phyloP scores from a whole-genome alignment of 116 monocot genomes.

The Dioscorea cayenensis region DNA sequence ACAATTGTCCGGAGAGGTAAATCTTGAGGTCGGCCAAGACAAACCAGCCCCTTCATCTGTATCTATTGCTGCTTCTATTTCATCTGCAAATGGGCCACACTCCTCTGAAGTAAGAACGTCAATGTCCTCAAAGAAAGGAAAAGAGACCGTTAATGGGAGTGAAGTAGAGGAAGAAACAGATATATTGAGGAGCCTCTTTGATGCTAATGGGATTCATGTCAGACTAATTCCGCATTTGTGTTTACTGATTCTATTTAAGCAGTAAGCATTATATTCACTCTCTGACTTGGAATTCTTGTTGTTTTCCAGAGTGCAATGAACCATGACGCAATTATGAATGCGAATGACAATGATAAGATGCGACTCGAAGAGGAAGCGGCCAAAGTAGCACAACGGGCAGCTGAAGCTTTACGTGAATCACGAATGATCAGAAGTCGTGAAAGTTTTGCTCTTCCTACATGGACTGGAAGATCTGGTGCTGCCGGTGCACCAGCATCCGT shows the following conservation, averaged over 20 bases:
- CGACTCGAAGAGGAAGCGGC: slow-evolving; percentile 78
- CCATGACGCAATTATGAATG: slow-evolving; percentile 89
- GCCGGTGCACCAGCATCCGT: slow-evolving; percentile 69
- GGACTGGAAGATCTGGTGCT: slow-evolving; percentile 84
- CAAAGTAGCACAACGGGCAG: slow-evolving; percentile 78
- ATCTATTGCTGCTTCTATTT: not conserved
- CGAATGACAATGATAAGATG: slow-evolving; percentile 59
- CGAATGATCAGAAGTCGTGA: slow-evolving; percentile 65
- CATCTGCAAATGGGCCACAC: not conserved
- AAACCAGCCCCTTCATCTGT: slow-evolving; percentile 5
- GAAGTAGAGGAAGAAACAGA: slow-evolving; percentile 44
- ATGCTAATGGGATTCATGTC: slow-evolving; percentile 86
- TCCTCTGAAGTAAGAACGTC: slow-evolving; percentile 4
- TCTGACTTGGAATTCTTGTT: not conserved
- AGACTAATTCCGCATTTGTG: not conserved
- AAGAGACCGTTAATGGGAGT: slow-evolving; percentile 16
- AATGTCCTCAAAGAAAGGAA: slow-evolving; percentile 18
- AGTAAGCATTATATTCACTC: not conserved
- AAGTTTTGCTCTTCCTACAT: slow-evolving; percentile 76
- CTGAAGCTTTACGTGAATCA: slow-evolving; percentile 78
- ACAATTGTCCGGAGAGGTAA: slow-evolving; percentile 63
- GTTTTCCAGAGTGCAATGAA: slow-evolving; percentile 74
- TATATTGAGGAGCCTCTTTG: slow-evolving; percentile 69
- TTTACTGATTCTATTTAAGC: not conserved
- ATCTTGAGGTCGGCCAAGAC: slow-evolving; percentile 24